phyloP scores from a whole-genome alignment of 768 basidiomycete species.

The Pilatotrama ljubarskyi region DNA sequence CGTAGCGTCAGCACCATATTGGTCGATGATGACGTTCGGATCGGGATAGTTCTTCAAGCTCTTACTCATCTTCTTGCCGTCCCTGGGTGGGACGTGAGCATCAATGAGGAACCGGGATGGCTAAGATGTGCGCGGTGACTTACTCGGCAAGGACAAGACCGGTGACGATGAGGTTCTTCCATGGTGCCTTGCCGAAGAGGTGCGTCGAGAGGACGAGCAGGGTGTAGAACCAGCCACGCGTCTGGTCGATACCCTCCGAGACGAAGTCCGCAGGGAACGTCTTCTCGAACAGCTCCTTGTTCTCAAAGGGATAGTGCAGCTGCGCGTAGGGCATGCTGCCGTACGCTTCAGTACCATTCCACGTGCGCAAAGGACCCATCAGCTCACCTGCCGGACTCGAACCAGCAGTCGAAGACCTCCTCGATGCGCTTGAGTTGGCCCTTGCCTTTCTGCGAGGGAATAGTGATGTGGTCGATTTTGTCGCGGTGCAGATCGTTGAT shows the following conservation, averaged over 20 bases:
- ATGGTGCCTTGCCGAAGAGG: constrained; percentile 89
- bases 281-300: constrained; percentile 81
- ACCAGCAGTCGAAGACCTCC: constrained; percentile 99
- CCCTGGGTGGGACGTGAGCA: constrained; percentile 43
- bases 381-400: constrained; percentile 91
- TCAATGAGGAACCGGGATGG: background rate
- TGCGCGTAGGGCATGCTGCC: constrained; percentile 98
- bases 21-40: constrained; percentile 85
- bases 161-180: constrained; percentile 97
- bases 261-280: constrained; percentile 96
- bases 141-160: constrained; percentile 94
- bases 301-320: constrained; percentile 97
- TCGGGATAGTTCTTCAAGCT: constrained; percentile 96
- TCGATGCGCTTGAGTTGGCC: constrained; percentile 87
- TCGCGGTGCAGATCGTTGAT: constrained; percentile 93
- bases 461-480: constrained; percentile 93
- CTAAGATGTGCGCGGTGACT: constrained; percentile 32
- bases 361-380: too few species aligned
- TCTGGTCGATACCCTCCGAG: constrained; percentile 98
- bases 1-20: constrained; percentile 94
- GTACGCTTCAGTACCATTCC: background rate
- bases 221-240: constrained; percentile 99
- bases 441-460: constrained; percentile 88
- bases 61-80: constrained; percentile 99
- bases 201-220: constrained; percentile 95